These are phyloP conservation scores for Chamaecyparis obtusa DNA, from an alignment of 75 land plant genomes.

Conservation along the genomic window DNA sequence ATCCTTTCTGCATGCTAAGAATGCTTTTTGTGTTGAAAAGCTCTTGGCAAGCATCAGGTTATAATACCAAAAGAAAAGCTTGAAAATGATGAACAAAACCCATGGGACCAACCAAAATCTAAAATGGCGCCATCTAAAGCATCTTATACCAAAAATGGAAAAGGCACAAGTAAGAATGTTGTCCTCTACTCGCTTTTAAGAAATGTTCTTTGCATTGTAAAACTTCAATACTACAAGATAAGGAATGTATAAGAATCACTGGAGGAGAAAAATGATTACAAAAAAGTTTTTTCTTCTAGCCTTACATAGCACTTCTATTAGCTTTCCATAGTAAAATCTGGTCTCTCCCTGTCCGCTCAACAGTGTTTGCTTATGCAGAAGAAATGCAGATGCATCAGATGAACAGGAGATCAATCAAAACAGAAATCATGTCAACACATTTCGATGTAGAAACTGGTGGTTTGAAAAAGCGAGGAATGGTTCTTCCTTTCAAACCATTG, in stretches of 20 bases:
- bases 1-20: not conserved
- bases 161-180: conserved; percentile 4
- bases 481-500: conserved; percentile 31
- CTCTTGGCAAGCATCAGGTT: conserved; percentile 34
- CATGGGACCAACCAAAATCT: not conserved
- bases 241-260: too few species aligned
- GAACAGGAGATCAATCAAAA: not conserved
- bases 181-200: too few species aligned
- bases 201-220: not conserved
- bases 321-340: not conserved
- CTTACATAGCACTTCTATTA: not conserved
- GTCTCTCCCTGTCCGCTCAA: not conserved
- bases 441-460: not conserved
- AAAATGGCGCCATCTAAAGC: conserved; percentile 13
- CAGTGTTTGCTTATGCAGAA: not conserved
- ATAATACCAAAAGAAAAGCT: conserved; percentile 30
- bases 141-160: not conserved
- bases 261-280: too few species aligned
- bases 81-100: conserved; percentile 3
- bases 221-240: not conserved
- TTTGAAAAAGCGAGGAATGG: conserved; percentile 22
- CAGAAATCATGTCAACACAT: not conserved
- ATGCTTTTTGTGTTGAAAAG: not conserved
- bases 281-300: not conserved
- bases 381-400: not conserved